Base-by-base conservation (phyloP, 2,329 filamentous ascomycete genomes). In the Aspergillus fischeri region DNA sequence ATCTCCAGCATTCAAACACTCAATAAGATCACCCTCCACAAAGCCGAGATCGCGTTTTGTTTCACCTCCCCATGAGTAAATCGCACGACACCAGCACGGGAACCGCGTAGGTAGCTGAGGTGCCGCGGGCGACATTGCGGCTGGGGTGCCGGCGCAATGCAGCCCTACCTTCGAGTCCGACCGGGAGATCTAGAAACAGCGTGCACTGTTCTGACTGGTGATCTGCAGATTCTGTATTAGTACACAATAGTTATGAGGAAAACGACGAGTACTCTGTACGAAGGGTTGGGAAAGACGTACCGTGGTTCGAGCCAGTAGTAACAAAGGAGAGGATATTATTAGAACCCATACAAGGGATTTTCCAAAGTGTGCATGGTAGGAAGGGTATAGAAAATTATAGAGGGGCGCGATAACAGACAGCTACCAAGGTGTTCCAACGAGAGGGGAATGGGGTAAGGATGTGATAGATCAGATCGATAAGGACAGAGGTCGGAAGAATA, bases 1-100 rank as follows among this genome's bases (percentile, higher is more conserved):
- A 77, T 99, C 94, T 62, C 94, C 94, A 21, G 94, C 94, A 73
- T 99, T 99, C 53, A 99, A 82, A 70, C 93, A 97, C 83, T 99
- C 94, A 73, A 99, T 99, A 64, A 99, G 77, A 76, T 99, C 94
- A 62, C 94, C 94, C 75, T 99, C 94, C 65, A 99, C 89, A 75
- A 99, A 99, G 17, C 94, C 94, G 57, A 99, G 83, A 72, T 99
- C 94, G 73, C 89, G 87, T 80, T 96, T 96, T 25, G 89, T 93
- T 87, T 96, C 92, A 79, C 92, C 92, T 75, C 91, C 91, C 90
- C 91, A 96, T 20, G 91, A 96, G 75, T 96, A 96, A 47, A 95
- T 85, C 42, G 92, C 92, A 75, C 91, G 86, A 73, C 89, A 92
- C 91, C 91, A 95, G 77, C 91, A 96, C 57, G 92, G 92, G 73